Conservation (phyloP, 306 rosid species). For the Prinsepia uniflora region DNA sequence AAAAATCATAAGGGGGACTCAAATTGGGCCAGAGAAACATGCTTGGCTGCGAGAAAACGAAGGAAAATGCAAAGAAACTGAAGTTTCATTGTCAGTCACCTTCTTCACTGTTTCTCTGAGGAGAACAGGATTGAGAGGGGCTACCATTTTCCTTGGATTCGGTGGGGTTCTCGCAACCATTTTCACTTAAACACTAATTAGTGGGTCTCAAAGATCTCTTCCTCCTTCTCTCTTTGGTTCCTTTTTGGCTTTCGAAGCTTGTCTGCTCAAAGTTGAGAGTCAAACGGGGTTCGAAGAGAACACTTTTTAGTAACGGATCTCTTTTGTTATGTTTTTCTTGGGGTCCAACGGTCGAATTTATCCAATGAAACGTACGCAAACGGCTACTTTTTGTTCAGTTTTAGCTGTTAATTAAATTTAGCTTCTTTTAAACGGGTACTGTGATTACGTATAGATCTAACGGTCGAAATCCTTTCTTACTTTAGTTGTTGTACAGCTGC, state of each 20-base stretch:
- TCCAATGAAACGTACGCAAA: slow-evolving; percentile 36
- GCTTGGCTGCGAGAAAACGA: slow-evolving; percentile 5
- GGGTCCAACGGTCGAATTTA: slow-evolving; percentile 79
- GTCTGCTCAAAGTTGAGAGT: slow-evolving; percentile 41
- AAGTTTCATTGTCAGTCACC: slow-evolving; percentile 45
- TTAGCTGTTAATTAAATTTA: background rate
- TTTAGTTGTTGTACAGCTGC: background rate
- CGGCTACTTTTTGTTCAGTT: slow-evolving; percentile 55
- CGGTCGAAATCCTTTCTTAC: slow-evolving; percentile 2
- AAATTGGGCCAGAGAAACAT: background rate
- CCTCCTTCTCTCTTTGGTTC: slow-evolving; percentile 24
- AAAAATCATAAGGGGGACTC: background rate
- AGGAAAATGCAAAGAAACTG: background rate
- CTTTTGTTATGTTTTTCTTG: background rate
- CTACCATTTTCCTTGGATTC: slow-evolving; percentile 57
- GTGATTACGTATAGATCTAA: slow-evolving; percentile 8
- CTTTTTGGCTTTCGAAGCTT: slow-evolving; percentile 30
- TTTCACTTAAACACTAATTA: slow-evolving; percentile 26
- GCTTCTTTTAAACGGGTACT: background rate
- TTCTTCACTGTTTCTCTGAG: slow-evolving; percentile 79
- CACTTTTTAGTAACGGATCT: slow-evolving; percentile 37
- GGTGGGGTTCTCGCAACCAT: slow-evolving; percentile 98
- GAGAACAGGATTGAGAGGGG: slow-evolving; percentile 66
- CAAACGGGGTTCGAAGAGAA: slow-evolving; percentile 24
- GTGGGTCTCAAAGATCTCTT: slow-evolving; percentile 44